Conservation (phyloP, 257 asterid species). For the Cynanchum wilfordii region DNA sequence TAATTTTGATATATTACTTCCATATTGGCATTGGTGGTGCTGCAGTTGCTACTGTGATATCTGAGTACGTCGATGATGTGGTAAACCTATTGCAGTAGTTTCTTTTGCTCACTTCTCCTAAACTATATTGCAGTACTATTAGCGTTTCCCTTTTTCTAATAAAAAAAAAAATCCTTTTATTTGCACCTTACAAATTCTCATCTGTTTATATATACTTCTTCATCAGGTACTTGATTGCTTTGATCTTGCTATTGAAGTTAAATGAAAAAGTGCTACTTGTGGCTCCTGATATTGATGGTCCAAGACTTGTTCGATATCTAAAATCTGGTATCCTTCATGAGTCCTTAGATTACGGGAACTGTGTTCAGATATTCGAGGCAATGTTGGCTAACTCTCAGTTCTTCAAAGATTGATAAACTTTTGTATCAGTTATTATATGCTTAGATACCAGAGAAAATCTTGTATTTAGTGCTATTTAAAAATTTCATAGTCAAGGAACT, state of each 20-base stretch:
- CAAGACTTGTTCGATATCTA: conserved; percentile 63
- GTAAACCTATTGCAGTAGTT: conserved; percentile 51
- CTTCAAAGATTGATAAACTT: background rate
- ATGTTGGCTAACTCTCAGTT: background rate
- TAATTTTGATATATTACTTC: conserved; percentile 57
- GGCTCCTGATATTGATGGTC: conserved; percentile 56
- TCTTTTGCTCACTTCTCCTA: conserved; percentile 20
- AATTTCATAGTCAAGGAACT: conserved; percentile 1
- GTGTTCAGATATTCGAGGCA: background rate
- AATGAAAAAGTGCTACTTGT: conserved; percentile 58
- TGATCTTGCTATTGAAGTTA: conserved; percentile 77
- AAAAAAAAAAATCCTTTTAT: background rate
- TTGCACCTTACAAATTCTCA: conserved; percentile 4
- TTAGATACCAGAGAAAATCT: background rate
- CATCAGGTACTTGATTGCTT: conserved; percentile 73
- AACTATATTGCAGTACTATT: background rate
- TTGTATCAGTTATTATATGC: background rate
- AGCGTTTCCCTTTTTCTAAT: background rate
- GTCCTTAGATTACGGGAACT: background rate
- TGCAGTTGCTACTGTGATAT: conserved; percentile 84
- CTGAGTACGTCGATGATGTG: conserved; percentile 94
- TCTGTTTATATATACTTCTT: background rate
- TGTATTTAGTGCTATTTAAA: background rate
- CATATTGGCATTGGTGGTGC: conserved; percentile 87
- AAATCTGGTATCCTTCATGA: conserved; percentile 56